phyloP scores from a whole-genome alignment of 495 filamentous ascomycete genomes.

The Hyaloscypha hepaticicola region DNA sequence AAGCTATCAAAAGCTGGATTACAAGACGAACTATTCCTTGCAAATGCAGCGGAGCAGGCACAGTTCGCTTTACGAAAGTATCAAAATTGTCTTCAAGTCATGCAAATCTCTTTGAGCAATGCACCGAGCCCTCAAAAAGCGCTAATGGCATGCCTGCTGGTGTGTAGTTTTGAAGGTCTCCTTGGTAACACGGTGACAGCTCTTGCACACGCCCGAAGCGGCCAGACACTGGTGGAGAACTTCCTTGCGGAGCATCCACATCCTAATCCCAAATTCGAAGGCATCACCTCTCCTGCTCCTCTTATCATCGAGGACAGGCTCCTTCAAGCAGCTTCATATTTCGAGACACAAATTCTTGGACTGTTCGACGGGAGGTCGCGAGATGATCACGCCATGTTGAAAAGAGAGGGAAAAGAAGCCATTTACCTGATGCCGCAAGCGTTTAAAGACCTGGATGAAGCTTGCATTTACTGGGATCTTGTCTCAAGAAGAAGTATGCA shows the following conservation, averaged over 20 bases:
- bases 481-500: background rate
- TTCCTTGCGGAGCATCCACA: background rate
- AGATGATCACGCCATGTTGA: background rate
- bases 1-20: background rate
- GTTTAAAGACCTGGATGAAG: background rate
- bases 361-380: background rate
- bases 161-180: slow-evolving; percentile 10
- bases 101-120: background rate
- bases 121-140: background rate
- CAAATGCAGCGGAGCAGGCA: background rate
- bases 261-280: background rate
- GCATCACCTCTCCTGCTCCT: slow-evolving; percentile 1
- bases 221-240: slow-evolving; percentile 8
- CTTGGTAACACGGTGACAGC: slow-evolving; percentile 1
- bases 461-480: background rate
- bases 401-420: background rate
- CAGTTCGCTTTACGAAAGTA: slow-evolving; percentile 3
- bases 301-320: slow-evolving; percentile 2
- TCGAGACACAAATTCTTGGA: slow-evolving; percentile 4
- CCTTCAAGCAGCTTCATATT: background rate
- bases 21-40: background rate
- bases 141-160: slow-evolving; percentile 1
- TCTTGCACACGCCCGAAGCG: slow-evolving; percentile 6
- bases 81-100: background rate
- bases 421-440: background rate